phyloP scores from a whole-genome alignment of 1,139 yeast species.

The Geotrichum australiense region DNA sequence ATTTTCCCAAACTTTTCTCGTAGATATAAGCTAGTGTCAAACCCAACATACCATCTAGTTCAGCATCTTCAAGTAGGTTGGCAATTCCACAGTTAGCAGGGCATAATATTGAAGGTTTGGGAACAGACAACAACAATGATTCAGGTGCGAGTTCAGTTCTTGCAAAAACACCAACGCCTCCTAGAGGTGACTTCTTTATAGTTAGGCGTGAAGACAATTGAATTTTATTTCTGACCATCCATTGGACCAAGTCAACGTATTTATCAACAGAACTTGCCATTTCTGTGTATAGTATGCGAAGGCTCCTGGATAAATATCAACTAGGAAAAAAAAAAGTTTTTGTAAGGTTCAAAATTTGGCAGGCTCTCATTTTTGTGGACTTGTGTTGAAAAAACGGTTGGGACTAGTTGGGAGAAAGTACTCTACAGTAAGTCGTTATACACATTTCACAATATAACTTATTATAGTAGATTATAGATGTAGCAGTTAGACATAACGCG shows the following conservation, averaged over 20 bases:
- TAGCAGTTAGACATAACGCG: too few relatives aligned
- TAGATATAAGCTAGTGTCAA: constrained; percentile 64
- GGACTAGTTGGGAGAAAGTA: too few relatives aligned
- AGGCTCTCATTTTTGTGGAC: too few relatives aligned
- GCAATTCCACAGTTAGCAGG: constrained; percentile 49
- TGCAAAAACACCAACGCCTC: constrained; percentile 76
- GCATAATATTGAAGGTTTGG: constrained; percentile 30
- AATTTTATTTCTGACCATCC: constrained; percentile 30
- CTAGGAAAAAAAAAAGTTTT: too few relatives aligned
- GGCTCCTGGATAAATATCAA: too few relatives aligned
- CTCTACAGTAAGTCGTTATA: too few relatives aligned
- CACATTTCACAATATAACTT: too few relatives aligned
- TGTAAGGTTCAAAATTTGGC: too few relatives aligned
- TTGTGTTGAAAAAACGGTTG: too few relatives aligned
- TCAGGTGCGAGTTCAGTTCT: constrained; percentile 36
- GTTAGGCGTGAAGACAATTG: constrained; percentile 33
- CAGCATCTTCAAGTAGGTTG: constrained; percentile 56
- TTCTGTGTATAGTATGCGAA: too few relatives aligned
- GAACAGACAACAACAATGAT: constrained; percentile 28
- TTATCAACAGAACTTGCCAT: constrained; percentile 16
- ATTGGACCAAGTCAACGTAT: constrained; percentile 23
- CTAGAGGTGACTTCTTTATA: constrained; percentile 44
- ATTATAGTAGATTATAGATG: too few relatives aligned
- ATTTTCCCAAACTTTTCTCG: constrained; percentile 48
- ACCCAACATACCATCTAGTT: constrained; percentile 57